Evolutionary conservation across 345 rosid genomes (phyloP).

Genomic region (Arabis hirsuta): DNA sequence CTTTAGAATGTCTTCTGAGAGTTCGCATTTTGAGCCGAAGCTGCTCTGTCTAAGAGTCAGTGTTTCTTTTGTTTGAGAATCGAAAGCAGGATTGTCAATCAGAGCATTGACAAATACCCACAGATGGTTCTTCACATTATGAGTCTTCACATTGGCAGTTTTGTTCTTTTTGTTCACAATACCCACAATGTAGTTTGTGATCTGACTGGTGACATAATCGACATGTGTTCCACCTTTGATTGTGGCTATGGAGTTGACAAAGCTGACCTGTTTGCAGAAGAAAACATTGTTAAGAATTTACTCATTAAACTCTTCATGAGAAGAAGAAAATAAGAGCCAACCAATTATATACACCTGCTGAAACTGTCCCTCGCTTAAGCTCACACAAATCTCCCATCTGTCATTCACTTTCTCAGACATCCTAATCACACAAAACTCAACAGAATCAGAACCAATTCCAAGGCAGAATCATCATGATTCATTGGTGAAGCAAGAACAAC

Average conservation of each 20-base stretch:
- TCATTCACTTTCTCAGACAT: slow-evolving; percentile 69
- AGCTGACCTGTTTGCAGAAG: slow-evolving; percentile 75
- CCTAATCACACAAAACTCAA: slow-evolving; percentile 48
- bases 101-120: slow-evolving; percentile 99
- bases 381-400: slow-evolving; percentile 92
- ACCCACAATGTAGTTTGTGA: slow-evolving; percentile 70
- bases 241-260: slow-evolving; percentile 85
- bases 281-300: background rate
- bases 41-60: slow-evolving; percentile 95
- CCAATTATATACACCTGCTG: slow-evolving; percentile 68
- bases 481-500: slow-evolving; percentile 32
- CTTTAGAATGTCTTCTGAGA: slow-evolving; percentile 78
- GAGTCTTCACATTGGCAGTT: slow-evolving; percentile 76
- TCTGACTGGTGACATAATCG: slow-evolving; percentile 89
- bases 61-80: slow-evolving; percentile 98
- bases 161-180: slow-evolving; percentile 87
- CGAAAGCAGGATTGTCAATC: slow-evolving; percentile 98
- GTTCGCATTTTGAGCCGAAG: slow-evolving; percentile 92
- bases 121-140: slow-evolving; percentile 82
- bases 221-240: slow-evolving; percentile 99
- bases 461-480: background rate
- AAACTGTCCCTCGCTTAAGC: slow-evolving; percentile 90
- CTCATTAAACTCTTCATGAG: no score
- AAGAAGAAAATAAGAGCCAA: background rate
- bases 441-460: slow-evolving; percentile 18